phyloP scores from a whole-genome alignment of 2,329 filamentous ascomycete species.

The Alternaria dauci region DNA sequence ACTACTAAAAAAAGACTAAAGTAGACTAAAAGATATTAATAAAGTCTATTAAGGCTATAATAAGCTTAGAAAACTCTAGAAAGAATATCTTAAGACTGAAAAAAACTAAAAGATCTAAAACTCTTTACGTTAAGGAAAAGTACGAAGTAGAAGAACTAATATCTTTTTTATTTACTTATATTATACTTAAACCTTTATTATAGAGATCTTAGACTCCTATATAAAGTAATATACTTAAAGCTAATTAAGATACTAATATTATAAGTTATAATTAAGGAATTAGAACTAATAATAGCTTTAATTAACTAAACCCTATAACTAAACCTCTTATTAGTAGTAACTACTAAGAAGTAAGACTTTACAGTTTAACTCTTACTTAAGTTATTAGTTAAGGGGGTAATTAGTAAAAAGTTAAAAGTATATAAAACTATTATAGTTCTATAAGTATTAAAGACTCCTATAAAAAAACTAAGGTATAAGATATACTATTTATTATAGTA shows the following conservation, averaged over 20 bases:
- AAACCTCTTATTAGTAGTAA: not conserved
- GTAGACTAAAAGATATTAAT: not conserved
- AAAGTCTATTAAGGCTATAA: not conserved
- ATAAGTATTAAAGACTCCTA: not conserved
- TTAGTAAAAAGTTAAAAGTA: not conserved
- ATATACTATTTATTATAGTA: not conserved
- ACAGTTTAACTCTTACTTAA: not conserved
- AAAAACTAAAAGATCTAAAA: not conserved
- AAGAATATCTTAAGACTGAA: not conserved
- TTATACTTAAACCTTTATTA: not conserved
- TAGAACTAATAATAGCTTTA: not conserved
- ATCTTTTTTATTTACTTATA: not conserved
- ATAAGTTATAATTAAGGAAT: not conserved
- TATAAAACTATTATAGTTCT: not conserved
- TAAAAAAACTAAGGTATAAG: not conserved
- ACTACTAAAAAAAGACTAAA: not conserved
- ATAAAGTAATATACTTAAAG: not conserved
- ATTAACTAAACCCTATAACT: not conserved
- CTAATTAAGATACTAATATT: not conserved
- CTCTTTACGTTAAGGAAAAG: not conserved
- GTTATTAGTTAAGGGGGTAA: not conserved
- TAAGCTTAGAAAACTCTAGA: not conserved
- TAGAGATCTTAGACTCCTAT: not conserved
- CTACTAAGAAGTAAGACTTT: not conserved
- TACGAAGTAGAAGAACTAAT: not conserved